Evolutionary conservation across 2,329 filamentous ascomycete species (phyloP), one percentile per base, ranked within the genome.

Genomic region (Ophiostoma ips): DNA sequence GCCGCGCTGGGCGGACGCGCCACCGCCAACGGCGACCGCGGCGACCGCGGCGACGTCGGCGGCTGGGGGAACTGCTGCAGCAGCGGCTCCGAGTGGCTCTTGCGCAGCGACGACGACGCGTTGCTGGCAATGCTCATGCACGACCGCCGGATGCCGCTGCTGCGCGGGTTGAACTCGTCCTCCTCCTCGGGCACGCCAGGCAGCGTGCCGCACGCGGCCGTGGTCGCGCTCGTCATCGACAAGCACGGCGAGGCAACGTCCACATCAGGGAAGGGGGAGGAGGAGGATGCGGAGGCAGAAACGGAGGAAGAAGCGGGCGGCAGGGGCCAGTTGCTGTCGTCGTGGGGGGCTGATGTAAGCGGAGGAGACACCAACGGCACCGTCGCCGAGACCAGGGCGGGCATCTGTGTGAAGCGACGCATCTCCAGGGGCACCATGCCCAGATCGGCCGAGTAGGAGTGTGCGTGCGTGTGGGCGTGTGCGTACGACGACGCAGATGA

Each of bases 101-200:
- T 72, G 46, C 75, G 66, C 11, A 79, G 67, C 0, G 74, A 77
- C 3, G 73, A 72, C 37, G 24, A 28, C 24, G 62, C 62, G 52
- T 65, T 75, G 60, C 72, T 75, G 15, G 65, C 58, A 18, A 71
- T 54, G 59, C 70, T 77, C 38, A 64, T 61, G 21, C 65, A 68
- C 24, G 69, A 70, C 48, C 61, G 66, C 37, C 44, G 55, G 11
- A 52, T 24, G 33, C 51, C 54, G 50, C 52, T 55, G 50, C 62
- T 66, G 24, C 57, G 57, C 9, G 28, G 36, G 31, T 59, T 59
- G 47, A 59, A 62, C 43, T 63, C 61, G 51, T 69, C 78, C 33
- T 82, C 78, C 57, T 82, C 78, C 58, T 82, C 78, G 1, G 77
- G 75, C 4, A 82, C 77, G 56, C 80, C 73, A 6, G 77, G 69